phyloP scores from a whole-genome alignment of 805 yeast species.

The Spathaspora hagerdaliae region DNA sequence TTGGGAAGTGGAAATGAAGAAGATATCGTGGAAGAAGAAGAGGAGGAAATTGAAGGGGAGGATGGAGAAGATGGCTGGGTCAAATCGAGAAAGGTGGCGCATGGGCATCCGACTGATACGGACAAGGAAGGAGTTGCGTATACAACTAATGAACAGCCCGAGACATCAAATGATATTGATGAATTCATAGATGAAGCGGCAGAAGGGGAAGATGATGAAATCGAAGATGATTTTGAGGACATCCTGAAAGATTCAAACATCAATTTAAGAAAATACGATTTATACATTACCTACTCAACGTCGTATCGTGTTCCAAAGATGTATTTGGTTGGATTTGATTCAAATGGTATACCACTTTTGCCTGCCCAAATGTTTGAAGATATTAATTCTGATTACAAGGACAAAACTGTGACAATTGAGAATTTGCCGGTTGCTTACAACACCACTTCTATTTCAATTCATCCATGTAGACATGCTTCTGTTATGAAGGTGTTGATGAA shows the following conservation, averaged over 20 bases:
- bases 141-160: constrained; percentile 23
- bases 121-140: constrained; percentile 16
- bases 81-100: constrained; percentile 15
- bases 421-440: constrained; percentile 78
- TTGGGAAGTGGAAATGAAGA: constrained; percentile 41
- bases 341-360: constrained; percentile 78
- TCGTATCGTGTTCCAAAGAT: constrained; percentile 94
- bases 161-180: constrained; percentile 37
- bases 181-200: constrained; percentile 44
- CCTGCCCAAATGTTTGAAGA: constrained; percentile 95
- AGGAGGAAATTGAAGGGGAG: constrained; percentile 31
- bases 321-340: constrained; percentile 82
- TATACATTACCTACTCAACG: constrained; percentile 89
- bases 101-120: not conserved
- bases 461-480: constrained; percentile 92
- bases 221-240: constrained; percentile 27
- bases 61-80: constrained; percentile 61
- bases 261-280: constrained; percentile 70
- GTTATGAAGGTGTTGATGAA: constrained; percentile 89
- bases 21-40: constrained; percentile 46
- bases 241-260: constrained; percentile 19
- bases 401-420: constrained; percentile 95
- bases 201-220: constrained; percentile 30
- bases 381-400: constrained; percentile 84
- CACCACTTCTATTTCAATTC: constrained; percentile 82